Base-by-base conservation (phyloP, 441 rosid genomes). In the Sinapis alba region DNA sequence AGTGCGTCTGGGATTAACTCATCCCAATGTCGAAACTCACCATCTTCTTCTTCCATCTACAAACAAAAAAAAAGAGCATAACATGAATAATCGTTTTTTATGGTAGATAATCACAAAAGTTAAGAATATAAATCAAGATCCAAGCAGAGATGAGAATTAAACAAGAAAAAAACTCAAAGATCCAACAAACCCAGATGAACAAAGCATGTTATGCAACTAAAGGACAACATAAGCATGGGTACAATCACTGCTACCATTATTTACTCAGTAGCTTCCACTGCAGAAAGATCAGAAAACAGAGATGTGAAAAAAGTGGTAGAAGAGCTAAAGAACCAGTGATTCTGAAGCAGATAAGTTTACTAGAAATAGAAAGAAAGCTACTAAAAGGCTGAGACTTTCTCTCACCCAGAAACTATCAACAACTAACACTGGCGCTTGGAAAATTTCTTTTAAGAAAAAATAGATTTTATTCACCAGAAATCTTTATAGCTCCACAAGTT, bases 1-100 rank as follows among this genome's bases (percentile, higher is more conserved):
- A 94, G 86, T 2, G 93, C 94, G 59, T 94, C 98, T 1, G 98
- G 98, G 27, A 90, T 85, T 18, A 94, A 78, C 62, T 94, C 96
- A 59, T 88, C 97, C 98, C 97, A 90, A 6, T 45, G 75, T 69
- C 88, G 65, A 73, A 82, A 80, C 73, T 87, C 89, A 24, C 85
- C 78, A 61, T 71, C 91, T 41, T 67, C 86, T 71, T 83, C 85
- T 71, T 83, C 94, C 97, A 93, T 91, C 70, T 81, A 65, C 27
- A 24, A 28, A 56, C 1, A 53, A 28, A 59, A 41, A 13, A 47
- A 16, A 15, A 41, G 15, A 15, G 1, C 43, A 62, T 45, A 13
- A 77, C 68, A 66, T 5, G 20, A 30, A 60, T 26, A 62, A 47
- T 59, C n/a, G 23, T 32, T 32, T n/a, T 12, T 47, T 47, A 45